Conservation (phyloP, 768 basidiomycete species). For the Termitomyces sp. region DNA sequence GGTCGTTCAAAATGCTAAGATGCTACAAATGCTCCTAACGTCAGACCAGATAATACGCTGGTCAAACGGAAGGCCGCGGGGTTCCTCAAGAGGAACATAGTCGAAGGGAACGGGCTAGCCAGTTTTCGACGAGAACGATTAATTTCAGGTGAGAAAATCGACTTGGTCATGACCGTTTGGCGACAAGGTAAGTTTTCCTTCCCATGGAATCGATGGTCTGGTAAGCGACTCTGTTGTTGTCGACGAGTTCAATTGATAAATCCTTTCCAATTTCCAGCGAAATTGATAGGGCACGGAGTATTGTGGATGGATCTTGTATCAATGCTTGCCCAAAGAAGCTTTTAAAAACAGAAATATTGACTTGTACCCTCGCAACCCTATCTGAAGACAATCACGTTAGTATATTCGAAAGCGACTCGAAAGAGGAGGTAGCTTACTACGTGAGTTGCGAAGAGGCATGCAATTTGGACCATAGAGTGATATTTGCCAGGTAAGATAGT, state of each 20-base stretch:
- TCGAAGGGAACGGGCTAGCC: background rate
- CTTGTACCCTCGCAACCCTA: constrained; percentile 30
- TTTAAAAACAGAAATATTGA: constrained; percentile 26
- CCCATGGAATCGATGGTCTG: constrained; percentile 1
- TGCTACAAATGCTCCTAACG: background rate
- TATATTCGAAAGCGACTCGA: background rate
- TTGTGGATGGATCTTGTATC: constrained; percentile 24
- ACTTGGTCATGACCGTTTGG: background rate
- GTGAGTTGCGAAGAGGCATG: constrained; percentile 14
- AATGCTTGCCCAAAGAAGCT: constrained; percentile 27
- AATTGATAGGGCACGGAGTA: constrained; percentile 32
- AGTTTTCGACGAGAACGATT: background rate
- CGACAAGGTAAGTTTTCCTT: constrained; percentile 7
- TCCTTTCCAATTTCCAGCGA: constrained; percentile 32
- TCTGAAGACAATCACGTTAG: constrained; percentile 10
- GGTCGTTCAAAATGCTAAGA: background rate
- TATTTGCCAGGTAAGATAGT: constrained; percentile 27
- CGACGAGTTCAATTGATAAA: constrained; percentile 25
- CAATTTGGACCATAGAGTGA: constrained; percentile 19
- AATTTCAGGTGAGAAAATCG: background rate
- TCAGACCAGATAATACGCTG: background rate
- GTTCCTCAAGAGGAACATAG: background rate
- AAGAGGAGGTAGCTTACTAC: constrained; percentile 17
- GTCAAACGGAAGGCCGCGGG: background rate
- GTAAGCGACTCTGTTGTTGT: constrained; percentile 7